A percentile compares a stretch with the other conserved stretches of the same genome.
These are phyloP conservation scores for Ploettnerulaceae sp. DNA, from an alignment of 2,329 filamentous ascomycete species.

Conservation along the genomic window DNA sequence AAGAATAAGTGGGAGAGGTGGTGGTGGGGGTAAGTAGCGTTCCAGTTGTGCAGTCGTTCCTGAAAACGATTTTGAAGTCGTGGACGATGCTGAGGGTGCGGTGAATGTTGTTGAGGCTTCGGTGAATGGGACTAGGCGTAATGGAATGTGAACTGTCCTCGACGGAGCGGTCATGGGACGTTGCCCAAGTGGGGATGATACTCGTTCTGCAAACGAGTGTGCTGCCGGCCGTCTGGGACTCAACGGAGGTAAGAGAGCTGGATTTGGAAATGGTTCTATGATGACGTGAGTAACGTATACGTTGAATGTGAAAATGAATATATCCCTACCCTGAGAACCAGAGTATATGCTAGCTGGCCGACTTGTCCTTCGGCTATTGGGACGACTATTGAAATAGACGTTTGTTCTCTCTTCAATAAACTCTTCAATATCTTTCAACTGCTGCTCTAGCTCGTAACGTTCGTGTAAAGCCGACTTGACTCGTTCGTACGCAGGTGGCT, in stretches of 20 bases:
- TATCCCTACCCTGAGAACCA: slow-evolving; percentile 23
- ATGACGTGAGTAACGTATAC: not conserved
- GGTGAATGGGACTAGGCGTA: slow-evolving; percentile 31
- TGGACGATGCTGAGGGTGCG: slow-evolving; percentile 13
- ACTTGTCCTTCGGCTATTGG: slow-evolving; percentile 27
- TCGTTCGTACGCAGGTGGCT: slow-evolving; percentile 30
- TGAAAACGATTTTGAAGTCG: slow-evolving; percentile 11
- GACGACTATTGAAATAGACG: slow-evolving; percentile 41
- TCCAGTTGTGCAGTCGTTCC: slow-evolving; percentile 12
- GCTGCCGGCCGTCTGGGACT: slow-evolving; percentile 38
- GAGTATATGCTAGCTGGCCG: slow-evolving; percentile 28
- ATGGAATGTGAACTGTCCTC: slow-evolving; percentile 35
- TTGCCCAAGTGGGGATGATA: slow-evolving; percentile 30
- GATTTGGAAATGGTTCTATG: slow-evolving; percentile 51
- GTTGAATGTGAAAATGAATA: not conserved
- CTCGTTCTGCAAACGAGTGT: slow-evolving; percentile 37
- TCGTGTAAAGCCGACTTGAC: slow-evolving; percentile 33
- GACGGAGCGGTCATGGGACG: slow-evolving; percentile 35
- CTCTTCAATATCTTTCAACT: slow-evolving; percentile 56
- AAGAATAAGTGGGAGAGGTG: slow-evolving; percentile 54
- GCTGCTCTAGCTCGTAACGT: slow-evolving; percentile 50
- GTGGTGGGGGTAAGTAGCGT: slow-evolving; percentile 33
- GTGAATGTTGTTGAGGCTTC: slow-evolving; percentile 31
- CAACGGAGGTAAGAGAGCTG: slow-evolving; percentile 32
- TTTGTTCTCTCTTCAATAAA: slow-evolving; percentile 55